These are phyloP conservation scores for Paragyromitra xinjiangensis DNA, from an alignment of 495 filamentous ascomycete genomes.

Conservation along the genomic window DNA sequence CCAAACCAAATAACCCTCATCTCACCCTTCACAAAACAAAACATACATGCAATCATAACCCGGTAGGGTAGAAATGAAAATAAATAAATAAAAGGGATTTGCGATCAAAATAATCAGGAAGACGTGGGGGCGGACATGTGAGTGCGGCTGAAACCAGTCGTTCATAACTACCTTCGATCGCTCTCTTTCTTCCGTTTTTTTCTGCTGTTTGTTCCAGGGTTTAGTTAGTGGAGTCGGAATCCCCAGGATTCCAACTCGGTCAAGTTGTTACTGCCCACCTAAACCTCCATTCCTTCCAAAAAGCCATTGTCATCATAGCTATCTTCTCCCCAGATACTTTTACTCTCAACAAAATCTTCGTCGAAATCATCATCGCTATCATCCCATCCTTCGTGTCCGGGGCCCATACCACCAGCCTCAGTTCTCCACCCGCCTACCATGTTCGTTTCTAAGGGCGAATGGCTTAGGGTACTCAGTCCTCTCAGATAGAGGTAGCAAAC, in stretches of 20 bases:
- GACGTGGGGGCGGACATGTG: background rate
- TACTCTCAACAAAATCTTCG: conserved; percentile 61
- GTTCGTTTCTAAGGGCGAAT: conserved; percentile 65
- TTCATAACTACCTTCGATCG: background rate
- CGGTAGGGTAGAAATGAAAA: background rate
- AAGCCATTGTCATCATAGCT: conserved; percentile 53
- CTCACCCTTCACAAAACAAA: conserved; percentile 26
- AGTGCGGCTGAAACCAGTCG: background rate
- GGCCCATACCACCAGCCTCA: conserved; percentile 23
- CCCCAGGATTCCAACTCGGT: background rate
- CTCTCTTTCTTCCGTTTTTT: background rate
- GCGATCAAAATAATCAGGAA: background rate
- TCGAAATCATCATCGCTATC: conserved; percentile 58
- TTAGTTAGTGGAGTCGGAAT: background rate
- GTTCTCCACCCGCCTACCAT: conserved; percentile 37
- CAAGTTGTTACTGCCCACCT: background rate
- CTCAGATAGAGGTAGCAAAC: conserved; percentile 93
- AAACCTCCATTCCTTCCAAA: conserved; percentile 51
- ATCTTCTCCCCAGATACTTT: conserved; percentile 63
- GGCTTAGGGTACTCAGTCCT: conserved; percentile 81
- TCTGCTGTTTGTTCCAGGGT: background rate
- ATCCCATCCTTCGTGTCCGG: conserved; percentile 50
- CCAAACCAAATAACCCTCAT: conserved; percentile 24
- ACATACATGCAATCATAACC: background rate
- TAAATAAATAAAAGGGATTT: background rate